Evolutionary conservation across 352 stramenopile species (phyloP).

Genomic region (Phytopythium sindhum): DNA sequence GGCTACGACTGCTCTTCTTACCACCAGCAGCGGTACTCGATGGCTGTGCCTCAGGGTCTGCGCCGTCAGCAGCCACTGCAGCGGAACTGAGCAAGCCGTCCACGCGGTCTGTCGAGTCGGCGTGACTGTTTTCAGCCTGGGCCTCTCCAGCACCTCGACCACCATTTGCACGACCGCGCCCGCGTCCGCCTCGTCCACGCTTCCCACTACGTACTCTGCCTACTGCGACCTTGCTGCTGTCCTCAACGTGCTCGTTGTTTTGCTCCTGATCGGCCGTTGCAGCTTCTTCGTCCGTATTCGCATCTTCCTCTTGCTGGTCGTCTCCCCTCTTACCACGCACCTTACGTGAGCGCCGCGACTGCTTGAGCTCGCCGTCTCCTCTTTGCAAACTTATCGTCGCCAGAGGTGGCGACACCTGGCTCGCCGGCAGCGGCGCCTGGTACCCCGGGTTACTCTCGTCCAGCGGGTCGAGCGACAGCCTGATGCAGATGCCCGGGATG

Average conservation of each 20-base stretch:
- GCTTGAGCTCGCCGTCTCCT: neutral
- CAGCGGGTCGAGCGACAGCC: conserved; percentile 64
- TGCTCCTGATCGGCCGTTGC: conserved; percentile 3
- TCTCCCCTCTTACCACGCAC: conserved; percentile 8
- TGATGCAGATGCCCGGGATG: conserved; percentile 74
- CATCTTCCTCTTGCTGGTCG: conserved; percentile 9
- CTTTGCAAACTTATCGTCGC: conserved; percentile 31
- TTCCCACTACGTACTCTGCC: conserved; percentile 21
- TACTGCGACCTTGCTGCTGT: conserved; percentile 11
- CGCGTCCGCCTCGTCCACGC: conserved; percentile 12
- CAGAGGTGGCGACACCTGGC: conserved; percentile 39
- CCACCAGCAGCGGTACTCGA: neutral
- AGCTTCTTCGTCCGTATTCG: neutral
- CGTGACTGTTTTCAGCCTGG: neutral
- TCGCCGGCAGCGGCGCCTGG: conserved; percentile 62
- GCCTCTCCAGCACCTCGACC: conserved; percentile 20
- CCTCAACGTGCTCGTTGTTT: conserved; percentile 9
- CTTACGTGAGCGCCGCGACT: conserved; percentile 9
- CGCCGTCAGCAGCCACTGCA: neutral
- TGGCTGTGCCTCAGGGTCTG: neutral
- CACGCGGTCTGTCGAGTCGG: neutral
- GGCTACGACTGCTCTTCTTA: neutral
- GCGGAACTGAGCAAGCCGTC: neutral
- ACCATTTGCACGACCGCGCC: conserved; percentile 27
- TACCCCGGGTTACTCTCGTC: conserved; percentile 60